Evolutionary conservation across 1,284 basidiomycete species (phyloP), one percentile per base, ranked within the genome.

Genomic region (Ustilago hordei): DNA sequence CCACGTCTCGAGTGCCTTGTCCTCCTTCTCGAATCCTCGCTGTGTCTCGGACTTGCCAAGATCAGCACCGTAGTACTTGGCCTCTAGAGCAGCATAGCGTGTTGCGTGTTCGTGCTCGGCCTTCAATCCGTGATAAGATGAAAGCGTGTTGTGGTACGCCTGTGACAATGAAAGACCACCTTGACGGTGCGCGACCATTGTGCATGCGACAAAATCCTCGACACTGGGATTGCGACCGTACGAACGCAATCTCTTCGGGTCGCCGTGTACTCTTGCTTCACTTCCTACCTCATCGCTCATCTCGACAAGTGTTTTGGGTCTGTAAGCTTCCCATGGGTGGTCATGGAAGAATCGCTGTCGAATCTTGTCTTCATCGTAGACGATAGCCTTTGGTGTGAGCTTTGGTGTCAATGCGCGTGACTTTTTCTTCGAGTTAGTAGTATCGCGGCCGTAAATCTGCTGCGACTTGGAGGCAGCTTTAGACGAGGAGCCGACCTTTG

Each of bases 291-390:
- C 81, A 31, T 83, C 84, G 65, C 81, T 81, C 38, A 85, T 83
- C 87, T 99, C 96, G 0, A 93, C 90, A 57, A 99, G 87, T 12
- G 90, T 91, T 15, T 90, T 89, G 2, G 94, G 91, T 47, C 95
- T 90, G 86, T 95, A 93, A 1, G 94, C 92, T 87, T 99, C 95
- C 86, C 98, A 98, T 2, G 96, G 95, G 85, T 98, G 95, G 87
- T 99, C 96, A 60, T 90, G 89, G 88, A 95, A 98, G 89, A 99
- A 99, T 86, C 94, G 93, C 62, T 91, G 89, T 53, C 96, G 91
- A 60, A 98, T 89, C 68, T 90, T 89, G 87, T 99, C 96, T 85
- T 95, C 94, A 35, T 93, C 80, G 86, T 96, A 98, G 56, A 90
- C 89, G 68, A 98, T 90, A 11, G 90, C 89, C 65, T 90, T 81